phyloP scores from a whole-genome alignment of 2,329 filamentous ascomycete genomes.

The Talaromyces piceae region DNA sequence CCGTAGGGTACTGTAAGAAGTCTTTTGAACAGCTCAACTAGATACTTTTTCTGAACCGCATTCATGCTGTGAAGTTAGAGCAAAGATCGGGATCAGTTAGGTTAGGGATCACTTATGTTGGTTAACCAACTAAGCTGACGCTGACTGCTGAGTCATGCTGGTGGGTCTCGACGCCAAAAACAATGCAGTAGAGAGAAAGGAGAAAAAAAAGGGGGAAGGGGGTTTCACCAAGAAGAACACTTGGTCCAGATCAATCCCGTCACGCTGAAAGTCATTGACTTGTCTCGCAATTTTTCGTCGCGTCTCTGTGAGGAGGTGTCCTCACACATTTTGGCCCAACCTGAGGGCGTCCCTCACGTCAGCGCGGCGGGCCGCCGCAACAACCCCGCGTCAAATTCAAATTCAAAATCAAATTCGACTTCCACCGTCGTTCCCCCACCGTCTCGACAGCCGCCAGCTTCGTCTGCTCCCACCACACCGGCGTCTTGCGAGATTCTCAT shows the following conservation, averaged over 20 bases:
- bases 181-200: not conserved
- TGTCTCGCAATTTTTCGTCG: no score
- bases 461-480: not conserved
- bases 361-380: constrained; percentile 12
- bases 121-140: not conserved
- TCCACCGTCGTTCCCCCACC: constrained; percentile 8
- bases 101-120: not conserved
- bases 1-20: no score
- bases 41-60: no score
- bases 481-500: not conserved
- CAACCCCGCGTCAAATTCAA: constrained; percentile 8
- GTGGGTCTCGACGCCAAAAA: constrained; percentile 1
- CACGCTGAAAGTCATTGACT: no score
- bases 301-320: not conserved
- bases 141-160: not conserved
- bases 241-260: not conserved
- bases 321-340: constrained; percentile 10
- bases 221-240: not conserved
- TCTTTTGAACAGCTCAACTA: no score
- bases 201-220: not conserved
- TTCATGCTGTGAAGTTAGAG: not conserved
- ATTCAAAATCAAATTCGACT: constrained; percentile 5
- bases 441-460: not conserved
- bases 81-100: not conserved
- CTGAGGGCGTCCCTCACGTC: constrained; percentile 11